A percentile compares a stretch with the other conserved stretches of the same genome.
Conservation (phyloP, 2,329 filamentous ascomycete species). For the Massarina eburnea region DNA sequence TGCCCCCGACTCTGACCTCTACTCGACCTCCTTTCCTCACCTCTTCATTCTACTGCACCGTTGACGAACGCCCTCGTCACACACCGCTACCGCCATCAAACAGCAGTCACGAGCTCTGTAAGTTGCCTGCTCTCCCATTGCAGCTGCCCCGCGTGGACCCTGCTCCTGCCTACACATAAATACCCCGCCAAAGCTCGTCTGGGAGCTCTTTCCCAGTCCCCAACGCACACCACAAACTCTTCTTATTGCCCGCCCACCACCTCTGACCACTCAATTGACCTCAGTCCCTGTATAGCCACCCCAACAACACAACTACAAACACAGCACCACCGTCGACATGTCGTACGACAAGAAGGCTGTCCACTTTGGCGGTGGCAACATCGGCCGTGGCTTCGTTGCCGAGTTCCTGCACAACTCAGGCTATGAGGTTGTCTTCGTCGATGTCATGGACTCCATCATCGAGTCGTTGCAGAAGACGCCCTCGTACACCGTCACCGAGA, state of each 20-base stretch:
- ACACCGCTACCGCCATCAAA: slow-evolving; percentile 21
- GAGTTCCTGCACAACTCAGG: slow-evolving; percentile 87
- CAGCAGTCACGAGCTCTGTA: slow-evolving; percentile 5
- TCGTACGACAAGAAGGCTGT: slow-evolving; percentile 52
- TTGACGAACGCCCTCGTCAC: slow-evolving; percentile 10
- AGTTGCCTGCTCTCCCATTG: slow-evolving; percentile 1
- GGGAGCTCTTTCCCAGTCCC: neutral
- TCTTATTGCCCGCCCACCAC: slow-evolving; percentile 2
- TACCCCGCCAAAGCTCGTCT: slow-evolving; percentile 20
- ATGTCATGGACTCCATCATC: slow-evolving; percentile 85
- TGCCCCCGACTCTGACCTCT: slow-evolving; percentile 27
- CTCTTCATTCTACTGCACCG: neutral
- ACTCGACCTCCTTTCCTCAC: slow-evolving; percentile 5
- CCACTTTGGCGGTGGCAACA: slow-evolving; percentile 58
- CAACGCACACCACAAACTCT: neutral
- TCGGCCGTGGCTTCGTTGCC: slow-evolving; percentile 52
- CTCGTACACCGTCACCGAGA: slow-evolving; percentile 90
- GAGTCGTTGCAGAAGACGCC: slow-evolving; percentile 72
- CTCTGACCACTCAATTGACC: slow-evolving; percentile 18
- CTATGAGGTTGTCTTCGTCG: slow-evolving; percentile 94
- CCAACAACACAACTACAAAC: slow-evolving; percentile 9
- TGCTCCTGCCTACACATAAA: slow-evolving; percentile 29
- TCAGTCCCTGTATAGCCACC: slow-evolving; percentile 7
- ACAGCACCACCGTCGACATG: slow-evolving; percentile 30
- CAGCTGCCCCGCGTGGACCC: slow-evolving; percentile 7